phyloP scores from a whole-genome alignment of 805 yeast genomes.

The Peterozyma xylosa region DNA sequence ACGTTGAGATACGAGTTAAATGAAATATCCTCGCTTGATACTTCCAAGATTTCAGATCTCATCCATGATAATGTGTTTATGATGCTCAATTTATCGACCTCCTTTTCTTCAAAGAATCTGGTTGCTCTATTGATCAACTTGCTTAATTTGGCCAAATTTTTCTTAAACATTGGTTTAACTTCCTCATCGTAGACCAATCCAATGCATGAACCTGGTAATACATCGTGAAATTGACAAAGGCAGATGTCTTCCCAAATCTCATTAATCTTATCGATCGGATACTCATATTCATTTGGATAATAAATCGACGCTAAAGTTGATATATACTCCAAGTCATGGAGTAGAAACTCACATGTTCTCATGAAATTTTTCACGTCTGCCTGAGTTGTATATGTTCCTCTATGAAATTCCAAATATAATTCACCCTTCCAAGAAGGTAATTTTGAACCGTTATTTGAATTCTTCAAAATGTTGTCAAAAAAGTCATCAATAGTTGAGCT shows the following conservation, averaged over 20 bases:
- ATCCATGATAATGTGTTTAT: constrained; percentile 65
- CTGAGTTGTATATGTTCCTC: constrained; percentile 96
- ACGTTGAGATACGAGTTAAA: background rate
- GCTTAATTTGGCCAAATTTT: constrained; percentile 46
- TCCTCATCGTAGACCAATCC: constrained; percentile 88
- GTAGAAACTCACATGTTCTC: constrained; percentile 65
- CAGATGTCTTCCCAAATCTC: constrained; percentile 83
- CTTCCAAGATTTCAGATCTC: constrained; percentile 35
- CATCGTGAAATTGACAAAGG: constrained; percentile 94
- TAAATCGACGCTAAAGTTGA: constrained; percentile 69
- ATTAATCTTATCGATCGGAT: constrained; percentile 65
- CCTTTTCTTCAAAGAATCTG: constrained; percentile 24
- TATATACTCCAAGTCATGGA: constrained; percentile 81
- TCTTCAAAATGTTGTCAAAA: constrained; percentile 54
- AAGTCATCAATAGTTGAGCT: constrained; percentile 79
- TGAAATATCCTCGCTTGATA: constrained; percentile 5
- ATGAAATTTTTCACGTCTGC: constrained; percentile 77
- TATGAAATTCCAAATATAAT: constrained; percentile 86
- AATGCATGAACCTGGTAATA: constrained; percentile 94
- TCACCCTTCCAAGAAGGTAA: constrained; percentile 93
- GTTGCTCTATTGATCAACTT: constrained; percentile 45
- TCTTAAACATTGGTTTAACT: constrained; percentile 69
- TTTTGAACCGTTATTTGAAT: constrained; percentile 55
- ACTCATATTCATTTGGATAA: constrained; percentile 41
- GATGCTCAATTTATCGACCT: constrained; percentile 14